These are phyloP conservation scores for Cladosporium phlei DNA, from an alignment of 2,329 filamentous ascomycete species.

Conservation along the genomic window DNA sequence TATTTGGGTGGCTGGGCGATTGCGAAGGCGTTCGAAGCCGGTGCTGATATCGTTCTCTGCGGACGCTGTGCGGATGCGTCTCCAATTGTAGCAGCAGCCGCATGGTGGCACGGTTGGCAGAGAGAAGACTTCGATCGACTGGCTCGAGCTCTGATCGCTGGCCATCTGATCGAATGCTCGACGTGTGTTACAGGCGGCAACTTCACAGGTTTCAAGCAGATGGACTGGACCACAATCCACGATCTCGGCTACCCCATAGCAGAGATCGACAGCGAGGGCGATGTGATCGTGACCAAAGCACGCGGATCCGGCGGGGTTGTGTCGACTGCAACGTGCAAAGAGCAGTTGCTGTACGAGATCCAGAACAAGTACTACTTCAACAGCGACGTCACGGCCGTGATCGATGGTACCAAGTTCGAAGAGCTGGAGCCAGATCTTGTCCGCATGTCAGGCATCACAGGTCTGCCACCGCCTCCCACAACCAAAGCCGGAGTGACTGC, in stretches of 20 bases:
- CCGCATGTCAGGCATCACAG: conserved; percentile 42
- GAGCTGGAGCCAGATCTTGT: conserved; percentile 48
- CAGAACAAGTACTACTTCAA: conserved; percentile 55
- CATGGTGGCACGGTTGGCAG: conserved; percentile 44
- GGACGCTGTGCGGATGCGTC: conserved; percentile 42
- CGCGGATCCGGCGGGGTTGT: conserved; percentile 34
- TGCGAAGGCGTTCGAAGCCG: conserved; percentile 36
- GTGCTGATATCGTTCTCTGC: conserved; percentile 44
- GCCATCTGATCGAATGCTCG: conserved; percentile 42
- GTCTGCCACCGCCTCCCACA: conserved; percentile 44
- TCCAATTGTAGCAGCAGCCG: conserved; percentile 41
- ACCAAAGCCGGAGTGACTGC: conserved; percentile 49
- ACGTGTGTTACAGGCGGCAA: conserved; percentile 42
- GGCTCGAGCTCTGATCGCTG: conserved; percentile 39
- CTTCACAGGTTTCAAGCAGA: conserved; percentile 40
- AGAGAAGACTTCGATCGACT: conserved; percentile 36
- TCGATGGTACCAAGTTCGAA: conserved; percentile 49
- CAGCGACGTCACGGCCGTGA: conserved; percentile 51
- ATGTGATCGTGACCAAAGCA: conserved; percentile 36
- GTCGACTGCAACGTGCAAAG: conserved; percentile 47
- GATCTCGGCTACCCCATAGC: conserved; percentile 38
- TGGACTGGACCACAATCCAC: conserved; percentile 35
- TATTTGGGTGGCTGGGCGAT: conserved; percentile 44
- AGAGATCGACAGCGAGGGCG: conserved; percentile 32
- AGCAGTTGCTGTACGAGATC: conserved; percentile 53